These are phyloP conservation scores for Abelmoschus esculentus DNA, from an alignment of 345 rosid genomes.

Conservation along the genomic window DNA sequence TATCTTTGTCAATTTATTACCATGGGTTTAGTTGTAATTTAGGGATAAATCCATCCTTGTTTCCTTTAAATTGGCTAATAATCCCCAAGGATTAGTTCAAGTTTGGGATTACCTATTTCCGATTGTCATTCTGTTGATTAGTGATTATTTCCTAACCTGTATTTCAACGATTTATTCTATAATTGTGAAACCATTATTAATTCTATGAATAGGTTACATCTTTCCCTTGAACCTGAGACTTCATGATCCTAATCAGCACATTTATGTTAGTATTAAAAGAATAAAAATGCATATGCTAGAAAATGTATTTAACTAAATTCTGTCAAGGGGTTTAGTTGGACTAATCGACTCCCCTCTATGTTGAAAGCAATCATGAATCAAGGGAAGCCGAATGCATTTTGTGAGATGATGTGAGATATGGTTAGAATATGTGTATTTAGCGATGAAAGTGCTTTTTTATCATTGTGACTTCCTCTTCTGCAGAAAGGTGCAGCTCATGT, in stretches of 20 bases:
- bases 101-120: not conserved
- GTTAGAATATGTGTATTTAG: not conserved
- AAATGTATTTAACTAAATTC: no score
- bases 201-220: no score
- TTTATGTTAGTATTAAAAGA: no score
- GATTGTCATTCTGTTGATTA: not conserved
- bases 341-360: not conserved
- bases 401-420: not conserved
- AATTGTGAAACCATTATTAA: not conserved
- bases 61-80: constrained; percentile 9
- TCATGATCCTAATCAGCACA: no score
- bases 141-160: not conserved
- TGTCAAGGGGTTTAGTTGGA: not conserved
- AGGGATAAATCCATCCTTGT: not conserved
- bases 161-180: not conserved
- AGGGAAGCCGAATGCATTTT: not conserved
- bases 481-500: constrained; percentile 70
- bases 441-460: not conserved
- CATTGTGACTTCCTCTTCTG: constrained; percentile 8
- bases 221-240: no score
- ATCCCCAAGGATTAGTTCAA: not conserved
- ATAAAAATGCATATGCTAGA: no score
- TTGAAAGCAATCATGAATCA: not conserved
- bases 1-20: not conserved
- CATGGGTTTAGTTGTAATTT: not conserved